phyloP scores from a whole-genome alignment of 106 monocot genomes.

The Allium fistulosum region DNA sequence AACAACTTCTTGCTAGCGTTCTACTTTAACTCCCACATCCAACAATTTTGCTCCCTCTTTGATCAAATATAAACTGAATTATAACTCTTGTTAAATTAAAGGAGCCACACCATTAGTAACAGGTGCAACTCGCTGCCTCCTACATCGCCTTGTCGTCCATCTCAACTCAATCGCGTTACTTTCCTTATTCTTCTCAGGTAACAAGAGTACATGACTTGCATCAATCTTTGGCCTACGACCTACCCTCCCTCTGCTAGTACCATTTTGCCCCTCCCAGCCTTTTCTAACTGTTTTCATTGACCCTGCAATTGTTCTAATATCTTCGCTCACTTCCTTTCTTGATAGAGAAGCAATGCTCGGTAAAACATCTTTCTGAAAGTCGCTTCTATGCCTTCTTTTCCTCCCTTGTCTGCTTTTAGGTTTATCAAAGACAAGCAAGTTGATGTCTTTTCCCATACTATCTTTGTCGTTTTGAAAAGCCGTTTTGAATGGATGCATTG shows the following conservation, averaged over 20 bases:
- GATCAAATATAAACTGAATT: too few species aligned
- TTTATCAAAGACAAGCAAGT: slow-evolving; percentile 27
- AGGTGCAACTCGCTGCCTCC: slow-evolving; percentile 31
- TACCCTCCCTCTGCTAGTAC: background rate
- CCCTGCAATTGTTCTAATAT: slow-evolving; percentile 45
- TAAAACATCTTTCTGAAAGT: slow-evolving; percentile 76
- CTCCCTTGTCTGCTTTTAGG: slow-evolving; percentile 32
- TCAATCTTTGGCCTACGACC: slow-evolving; percentile 8
- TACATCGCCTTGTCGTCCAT: slow-evolving; percentile 36
- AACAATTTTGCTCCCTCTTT: too few species aligned
- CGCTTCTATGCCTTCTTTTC: slow-evolving; percentile 41
- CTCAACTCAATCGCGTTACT: slow-evolving; percentile 33
- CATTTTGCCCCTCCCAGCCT: slow-evolving; percentile 15
- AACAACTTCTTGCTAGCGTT: too few species aligned
- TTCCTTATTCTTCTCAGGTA: slow-evolving; percentile 1
- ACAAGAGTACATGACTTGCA: slow-evolving; percentile 6
- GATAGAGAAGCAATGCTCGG: slow-evolving; percentile 67
- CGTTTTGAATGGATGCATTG: background rate
- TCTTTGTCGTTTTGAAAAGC: background rate
- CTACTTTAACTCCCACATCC: too few species aligned
- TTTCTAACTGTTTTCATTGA: slow-evolving; percentile 28
- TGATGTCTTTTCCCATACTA: background rate
- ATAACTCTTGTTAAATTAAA: slow-evolving; percentile 1
- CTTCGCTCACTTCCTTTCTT: slow-evolving; percentile 60
- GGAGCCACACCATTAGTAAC: slow-evolving; percentile 14